phyloP scores from a whole-genome alignment of 2,329 filamentous ascomycete genomes.

The Helotiales sp. region DNA sequence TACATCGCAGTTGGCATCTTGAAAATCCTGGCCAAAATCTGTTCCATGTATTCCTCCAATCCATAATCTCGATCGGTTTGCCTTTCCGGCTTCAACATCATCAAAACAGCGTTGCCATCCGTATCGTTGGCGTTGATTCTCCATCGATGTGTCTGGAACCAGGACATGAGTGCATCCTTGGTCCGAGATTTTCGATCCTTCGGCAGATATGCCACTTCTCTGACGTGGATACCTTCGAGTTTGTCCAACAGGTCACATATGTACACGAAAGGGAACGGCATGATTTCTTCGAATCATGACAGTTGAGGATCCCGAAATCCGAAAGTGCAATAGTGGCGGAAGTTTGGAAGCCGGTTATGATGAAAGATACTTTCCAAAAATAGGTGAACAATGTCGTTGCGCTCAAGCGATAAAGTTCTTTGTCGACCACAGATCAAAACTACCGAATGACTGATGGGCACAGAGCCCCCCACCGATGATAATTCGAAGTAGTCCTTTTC shows the following conservation, averaged over 20 bases:
- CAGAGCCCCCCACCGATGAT: neutral
- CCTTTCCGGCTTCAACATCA: conserved; percentile 75
- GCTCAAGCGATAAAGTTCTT: neutral
- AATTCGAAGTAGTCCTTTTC: neutral
- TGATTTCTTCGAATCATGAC: conserved; percentile 41
- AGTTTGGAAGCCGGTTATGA: neutral
- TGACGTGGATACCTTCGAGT: conserved; percentile 54
- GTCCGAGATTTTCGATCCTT: conserved; percentile 54
- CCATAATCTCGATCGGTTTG: conserved; percentile 79
- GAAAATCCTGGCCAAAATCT: conserved; percentile 71
- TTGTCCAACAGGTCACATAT: conserved; percentile 76
- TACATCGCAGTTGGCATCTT: conserved; percentile 65
- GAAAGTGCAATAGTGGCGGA: neutral
- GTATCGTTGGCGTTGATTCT: conserved; percentile 62
- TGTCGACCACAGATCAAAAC: neutral
- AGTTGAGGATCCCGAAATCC: neutral
- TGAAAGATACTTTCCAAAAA: neutral
- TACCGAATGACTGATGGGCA: neutral
- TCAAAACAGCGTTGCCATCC: conserved; percentile 69
- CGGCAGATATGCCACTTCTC: conserved; percentile 48
- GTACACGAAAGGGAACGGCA: conserved; percentile 71
- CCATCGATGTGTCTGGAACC: conserved; percentile 70
- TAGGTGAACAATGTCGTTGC: neutral
- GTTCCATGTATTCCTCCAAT: conserved; percentile 66
- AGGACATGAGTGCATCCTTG: conserved; percentile 61